Evolutionary conservation across 1,284 basidiomycete genomes (phyloP).

Genomic region (Marasmius fiardii): DNA sequence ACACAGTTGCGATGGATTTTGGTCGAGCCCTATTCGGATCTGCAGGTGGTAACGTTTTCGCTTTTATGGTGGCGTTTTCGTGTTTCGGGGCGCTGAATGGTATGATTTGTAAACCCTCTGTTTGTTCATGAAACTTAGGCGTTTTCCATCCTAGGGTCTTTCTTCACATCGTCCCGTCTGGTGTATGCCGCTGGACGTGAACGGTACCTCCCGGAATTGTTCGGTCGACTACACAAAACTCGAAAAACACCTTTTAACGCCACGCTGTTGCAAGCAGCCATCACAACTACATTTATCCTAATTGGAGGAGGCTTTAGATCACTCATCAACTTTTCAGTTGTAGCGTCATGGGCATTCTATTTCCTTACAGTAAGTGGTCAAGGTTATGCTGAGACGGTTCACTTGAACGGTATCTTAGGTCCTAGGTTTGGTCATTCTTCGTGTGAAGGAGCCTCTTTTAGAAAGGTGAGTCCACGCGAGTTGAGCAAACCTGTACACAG

Average conservation of each 20-base stretch:
- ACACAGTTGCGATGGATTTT: slow-evolving; percentile 95
- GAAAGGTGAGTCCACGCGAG: slow-evolving; percentile 51
- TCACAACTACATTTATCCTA: slow-evolving; percentile 77
- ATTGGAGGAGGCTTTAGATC: slow-evolving; percentile 87
- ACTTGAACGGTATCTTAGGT: slow-evolving; percentile 46
- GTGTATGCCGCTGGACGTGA: slow-evolving; percentile 90
- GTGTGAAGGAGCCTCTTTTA: slow-evolving; percentile 88
- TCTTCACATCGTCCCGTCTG: slow-evolving; percentile 82
- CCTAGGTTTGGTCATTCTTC: slow-evolving; percentile 82
- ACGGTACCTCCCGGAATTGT: slow-evolving; percentile 81
- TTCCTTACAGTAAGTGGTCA: slow-evolving; percentile 71
- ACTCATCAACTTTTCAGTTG: slow-evolving; percentile 85
- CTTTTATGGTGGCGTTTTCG: slow-evolving; percentile 87
- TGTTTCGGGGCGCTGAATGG: slow-evolving; percentile 94
- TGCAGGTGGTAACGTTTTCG: slow-evolving; percentile 84
- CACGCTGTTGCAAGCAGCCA: slow-evolving; percentile 68
- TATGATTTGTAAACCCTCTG: slow-evolving; percentile 20
- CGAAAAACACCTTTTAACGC: slow-evolving; percentile 87
- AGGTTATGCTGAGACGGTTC: background rate
- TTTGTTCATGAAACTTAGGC: background rate
- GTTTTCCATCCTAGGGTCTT: slow-evolving; percentile 47
- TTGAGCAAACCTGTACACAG: background rate
- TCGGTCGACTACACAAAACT: slow-evolving; percentile 70
- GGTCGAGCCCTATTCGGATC: slow-evolving; percentile 85
- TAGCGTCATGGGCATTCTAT: slow-evolving; percentile 90